Percentiles rank a stretch among this genome's conserved stretches.
Conservation (phyloP, 1,139 yeast genomes). For the Geotrichum carabidarum region DNA sequence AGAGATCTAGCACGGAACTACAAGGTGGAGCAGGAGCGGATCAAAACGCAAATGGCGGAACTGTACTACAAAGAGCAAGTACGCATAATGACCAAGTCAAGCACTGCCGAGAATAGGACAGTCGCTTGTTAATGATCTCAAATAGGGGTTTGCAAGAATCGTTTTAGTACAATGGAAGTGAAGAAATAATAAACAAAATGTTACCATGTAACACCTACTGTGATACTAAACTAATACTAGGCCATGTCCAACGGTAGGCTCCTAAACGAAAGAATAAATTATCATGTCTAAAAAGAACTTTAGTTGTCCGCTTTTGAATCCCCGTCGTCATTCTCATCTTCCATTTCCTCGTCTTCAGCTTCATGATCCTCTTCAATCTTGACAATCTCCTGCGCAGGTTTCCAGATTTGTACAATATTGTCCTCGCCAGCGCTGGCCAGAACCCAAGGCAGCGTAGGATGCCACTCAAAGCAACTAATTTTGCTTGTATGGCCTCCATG, state of each 20-base stretch:
- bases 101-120: conserved; percentile 12
- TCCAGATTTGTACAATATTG: conserved; percentile 84
- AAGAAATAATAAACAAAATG: neutral
- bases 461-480: conserved; percentile 85
- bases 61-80: conserved; percentile 20
- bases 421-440: conserved; percentile 80
- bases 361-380: conserved; percentile 37
- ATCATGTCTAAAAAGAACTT: neutral
- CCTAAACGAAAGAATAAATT: neutral
- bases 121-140: conserved; percentile 2
- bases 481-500: conserved; percentile 93
- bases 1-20: conserved; percentile 39
- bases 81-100: conserved; percentile 16
- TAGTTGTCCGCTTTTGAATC: conserved; percentile 1
- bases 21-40: conserved; percentile 32
- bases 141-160: neutral
- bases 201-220: neutral
- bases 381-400: conserved; percentile 39
- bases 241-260: neutral
- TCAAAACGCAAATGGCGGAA: conserved; percentile 15
- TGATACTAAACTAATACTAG: neutral
- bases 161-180: neutral
- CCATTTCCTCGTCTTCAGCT: conserved; percentile 35
- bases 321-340: conserved; percentile 19
- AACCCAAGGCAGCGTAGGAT: conserved; percentile 70